Base-by-base conservation (phyloP, 1,284 basidiomycete species). In the Ganoderma sinense region DNA sequence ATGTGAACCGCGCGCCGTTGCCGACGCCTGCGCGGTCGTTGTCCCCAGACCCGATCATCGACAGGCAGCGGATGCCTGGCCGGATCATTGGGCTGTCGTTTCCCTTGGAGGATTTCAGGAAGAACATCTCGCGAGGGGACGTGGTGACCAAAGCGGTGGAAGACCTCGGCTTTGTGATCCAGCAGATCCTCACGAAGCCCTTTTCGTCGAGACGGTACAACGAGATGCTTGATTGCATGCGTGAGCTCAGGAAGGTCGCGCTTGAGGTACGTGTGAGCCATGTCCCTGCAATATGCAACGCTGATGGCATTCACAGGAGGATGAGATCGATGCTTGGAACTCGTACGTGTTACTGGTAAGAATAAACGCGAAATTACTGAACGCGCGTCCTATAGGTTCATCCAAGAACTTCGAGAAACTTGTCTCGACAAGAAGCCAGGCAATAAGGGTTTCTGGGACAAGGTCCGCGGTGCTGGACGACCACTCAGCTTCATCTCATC, bases 71-170 rank as follows among this genome's bases (percentile, higher is more conserved):
- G 16, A 81, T 80, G 16, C 80, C 82, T 0, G 90, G 90, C 8
- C 83, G 90, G 56, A 92, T 94, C 63, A 88, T 97, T 55, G 92
- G 93, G n/a, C 87, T 85, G 64, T 88, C 90, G 1, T 84, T 85
- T 72, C 95, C 95, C 1, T 82, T 97, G 53, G 84, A 83, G 63
- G 95, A 97, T 81, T 97, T 97, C 81, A 83, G 83, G 71, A 83
- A 85, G 73, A 91, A 94, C 74, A 82, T 94, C 23, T 84, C 85
- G 53, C 84, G 87, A 63, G 94, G 93, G 0, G 94, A 95, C 78
- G 81, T 95, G 20, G 94, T 96, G 62, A 88, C 86, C 31, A 95
- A 97, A 80, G 94, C 94, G 0, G 91, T 95, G 13, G 88, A 92
- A 75, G 95, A 97, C 80, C 79, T 97, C 40, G 89, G 85, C 14